Base-by-base conservation (phyloP, 345 rosid species). In the Erucastrum elatum region DNA sequence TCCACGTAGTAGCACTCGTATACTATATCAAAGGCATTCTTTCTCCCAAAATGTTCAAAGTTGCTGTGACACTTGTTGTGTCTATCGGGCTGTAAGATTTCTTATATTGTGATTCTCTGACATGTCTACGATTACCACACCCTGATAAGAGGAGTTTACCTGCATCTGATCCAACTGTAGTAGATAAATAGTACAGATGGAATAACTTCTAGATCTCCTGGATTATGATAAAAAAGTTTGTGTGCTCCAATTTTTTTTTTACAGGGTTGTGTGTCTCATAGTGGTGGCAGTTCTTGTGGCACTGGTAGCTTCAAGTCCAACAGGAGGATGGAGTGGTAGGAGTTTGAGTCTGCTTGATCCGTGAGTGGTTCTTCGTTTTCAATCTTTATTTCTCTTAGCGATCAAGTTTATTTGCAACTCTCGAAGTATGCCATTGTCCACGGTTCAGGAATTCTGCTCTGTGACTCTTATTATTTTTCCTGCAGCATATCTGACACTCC, bases 301-400 rank as follows among this genome's bases (percentile, higher is more conserved):
- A 65, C 15, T 96, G 89, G 98, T 96, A 37, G 99, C 99, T 86
- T 90, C 99, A 78, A 96, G 99, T 79, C 99, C 99, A 79, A 96
- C 99, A 33, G 87, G 68, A 88, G 98, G 99, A 83, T 96, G 99
- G 99, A 96, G 99, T 85, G 99, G 99, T 68, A 83, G 98, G 78
- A 96, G 99, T 86, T 86, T 96, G 86, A 96, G 98, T 88, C 84
- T 96, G 41, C 99, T 96, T 84, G 98, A 96, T 82, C 98, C 98
- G 98, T 96, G 84, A 87, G 97, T 78, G 60, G 65, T 81, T 75
- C 63, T 82, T 82, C 56, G n/a, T 58, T 31, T 35, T 33, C 51
- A 21, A 44, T 70, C 74, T 69, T 60, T 26, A 16, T 37, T 27
- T 56, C 61, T 26, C 71, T 30, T 49, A 67, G 31, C 4, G 10